Evolutionary conservation across 805 yeast genomes (phyloP).

Genomic region (Candida parachauliodes): DNA sequence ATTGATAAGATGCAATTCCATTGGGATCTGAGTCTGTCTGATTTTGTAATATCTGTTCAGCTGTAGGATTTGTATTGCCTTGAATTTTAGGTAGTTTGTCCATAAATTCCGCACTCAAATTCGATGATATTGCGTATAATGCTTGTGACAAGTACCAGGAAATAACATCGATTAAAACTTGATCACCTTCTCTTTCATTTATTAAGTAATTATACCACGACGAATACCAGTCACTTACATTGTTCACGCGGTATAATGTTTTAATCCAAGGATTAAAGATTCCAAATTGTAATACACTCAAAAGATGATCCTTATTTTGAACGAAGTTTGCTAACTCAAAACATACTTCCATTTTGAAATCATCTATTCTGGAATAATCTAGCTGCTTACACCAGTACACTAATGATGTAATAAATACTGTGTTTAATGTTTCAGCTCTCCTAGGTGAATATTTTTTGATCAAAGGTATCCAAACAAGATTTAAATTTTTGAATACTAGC

Average conservation of each 20-base stretch:
- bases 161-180: not conserved
- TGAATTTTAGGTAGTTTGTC: constrained; percentile 2
- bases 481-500: not conserved
- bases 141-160: constrained; percentile 18
- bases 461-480: constrained; percentile 2
- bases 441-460: constrained; percentile 1
- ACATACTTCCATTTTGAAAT: not conserved
- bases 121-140: constrained; percentile 10
- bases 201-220: constrained; percentile 23
- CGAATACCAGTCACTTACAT: constrained; percentile 25
- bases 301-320: not conserved
- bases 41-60: constrained; percentile 3
- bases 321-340: not conserved
- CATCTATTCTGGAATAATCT: not conserved
- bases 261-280: constrained; percentile 11
- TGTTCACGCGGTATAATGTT: constrained; percentile 9
- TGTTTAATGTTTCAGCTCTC: not conserved
- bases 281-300: constrained; percentile 7
- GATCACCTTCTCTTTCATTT: not conserved
- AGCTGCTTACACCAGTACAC: not conserved
- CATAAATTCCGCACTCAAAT: not conserved
- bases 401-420: not conserved
- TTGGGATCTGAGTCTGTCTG: constrained; percentile 12
- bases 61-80: constrained; percentile 1
- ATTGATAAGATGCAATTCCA: constrained; percentile 42